Base-by-base conservation (phyloP, 2,329 filamentous ascomycete genomes). In the Cyphellophora attinorum region DNA sequence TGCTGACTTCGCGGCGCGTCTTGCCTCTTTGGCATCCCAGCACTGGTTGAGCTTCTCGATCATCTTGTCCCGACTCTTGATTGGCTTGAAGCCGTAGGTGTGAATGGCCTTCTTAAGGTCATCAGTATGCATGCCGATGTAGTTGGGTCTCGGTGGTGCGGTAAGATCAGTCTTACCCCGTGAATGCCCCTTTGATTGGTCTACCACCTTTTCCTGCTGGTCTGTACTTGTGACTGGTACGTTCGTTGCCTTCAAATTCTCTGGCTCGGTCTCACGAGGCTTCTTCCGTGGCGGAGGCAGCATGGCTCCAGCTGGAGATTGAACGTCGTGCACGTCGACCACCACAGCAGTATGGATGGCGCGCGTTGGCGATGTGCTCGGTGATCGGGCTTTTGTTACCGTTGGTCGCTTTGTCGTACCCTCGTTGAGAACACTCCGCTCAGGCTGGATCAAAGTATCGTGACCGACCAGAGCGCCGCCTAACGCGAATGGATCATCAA, bases 51-150 rank as follows among this genome's bases (percentile, higher is more conserved):
- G 60, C 8, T 85, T 56, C 2, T 73, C 64, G 40, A 88, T 76
- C 78, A 84, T 85, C 6, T 74, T 74, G 31, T 70, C 65, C 12
- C 82, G 69, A 36, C 65, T 74, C 51, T 78, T 83, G 18, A 86
- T 62, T 1, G 77, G 63, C 51, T 86, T 88, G 57, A 88, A 86
- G 0, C 79, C 80, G 49, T 76, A 85, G 0, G 65, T 63, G 4
- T 68, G 60, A 29, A 88, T 60, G 48, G 80, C 69, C 37, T 67
- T 72, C 3, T 74, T 61, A 11, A 88, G 60, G 38, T 81, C 72
- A 6, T 65, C 58, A 41, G 80, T 77, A 3, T 77, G 77, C 39
- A 73, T 77, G 0, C 70, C 57, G 27, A 71, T 66, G 40, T 72
- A 86, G 8, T 72, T 68, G 2, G 81, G 80, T 31, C 61, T 65